Base-by-base conservation (phyloP, 306 rosid species). In the Quercus gilva region DNA sequence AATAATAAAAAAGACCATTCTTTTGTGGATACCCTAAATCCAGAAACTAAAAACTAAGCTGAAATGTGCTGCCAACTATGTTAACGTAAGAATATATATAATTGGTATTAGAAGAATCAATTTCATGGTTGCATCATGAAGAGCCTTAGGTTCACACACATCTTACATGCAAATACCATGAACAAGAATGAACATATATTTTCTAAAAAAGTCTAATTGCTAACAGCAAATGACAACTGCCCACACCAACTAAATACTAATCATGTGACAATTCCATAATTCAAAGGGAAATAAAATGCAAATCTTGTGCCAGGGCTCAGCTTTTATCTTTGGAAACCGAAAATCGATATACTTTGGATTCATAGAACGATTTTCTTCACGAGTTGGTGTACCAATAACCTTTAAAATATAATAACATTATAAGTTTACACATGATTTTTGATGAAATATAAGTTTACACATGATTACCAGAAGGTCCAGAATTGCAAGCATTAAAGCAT, bases 301-400 rank as follows among this genome's bases (percentile, higher is more conserved):
- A 57, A 91, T 97, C 99, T 94, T 94, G 90, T 94, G 97, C 99
- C 97, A 92, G 57, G 99, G 98, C 76, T 90, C 91, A 28, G 98
- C 98, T 86, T 94, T 94, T 53, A 86, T 92, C 89, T 94, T 97
- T 3, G 97, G 99, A 86, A 94, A 87, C 85, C 90, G 85, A 55
- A 92, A 94, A 84, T 92, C 95, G 6, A 94, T 94, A 82, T 94
- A 92, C 80, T 86, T 92, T 64, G 99, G 99, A 83, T 94, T 94
- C 99, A 94, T 94, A 73, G 97, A 94, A 13, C 97, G 95, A 26
- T 92, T 91, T 91, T 94, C 99, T 87, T 94, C 99, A 28, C 99
- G 89, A 14, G 99, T 94, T 73, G 97, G 99, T 1, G 97, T 94
- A 43, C 29, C 29, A 28, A 94, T 95, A 80, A 94, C 97, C 98